phyloP scores from a whole-genome alignment of 1,139 yeast species.

The Yamadazyma siamensis region DNA sequence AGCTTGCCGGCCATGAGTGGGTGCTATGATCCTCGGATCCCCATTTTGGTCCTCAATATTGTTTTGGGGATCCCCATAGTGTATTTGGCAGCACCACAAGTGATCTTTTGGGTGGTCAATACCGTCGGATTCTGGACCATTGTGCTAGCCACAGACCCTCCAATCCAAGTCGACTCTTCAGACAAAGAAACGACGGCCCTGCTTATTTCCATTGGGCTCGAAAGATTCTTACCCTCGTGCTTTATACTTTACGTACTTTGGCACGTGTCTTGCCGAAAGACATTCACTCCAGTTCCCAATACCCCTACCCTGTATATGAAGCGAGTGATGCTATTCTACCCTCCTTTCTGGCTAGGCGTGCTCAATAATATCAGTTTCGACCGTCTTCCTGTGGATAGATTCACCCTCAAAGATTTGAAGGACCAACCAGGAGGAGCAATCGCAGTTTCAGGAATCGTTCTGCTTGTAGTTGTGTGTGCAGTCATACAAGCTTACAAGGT shows the following conservation, averaged over 20 bases:
- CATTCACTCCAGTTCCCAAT: conserved; percentile 26
- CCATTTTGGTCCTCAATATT: conserved; percentile 56
- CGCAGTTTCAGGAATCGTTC: conserved; percentile 54
- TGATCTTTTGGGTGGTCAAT: conserved; percentile 60
- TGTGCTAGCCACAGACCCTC: conserved; percentile 79
- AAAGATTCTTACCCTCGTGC: conserved; percentile 71
- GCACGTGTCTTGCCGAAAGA: conserved; percentile 46
- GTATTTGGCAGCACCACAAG: conserved; percentile 50
- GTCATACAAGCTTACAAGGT: conserved; percentile 72
- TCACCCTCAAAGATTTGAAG: conserved; percentile 66
- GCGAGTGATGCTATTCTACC: conserved; percentile 67
- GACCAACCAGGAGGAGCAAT: conserved; percentile 74
- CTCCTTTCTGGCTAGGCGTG: conserved; percentile 80
- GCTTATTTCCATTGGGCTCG: conserved; percentile 67
- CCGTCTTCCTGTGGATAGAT: conserved; percentile 79
- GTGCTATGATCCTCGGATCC: conserved; percentile 65
- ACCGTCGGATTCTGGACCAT: conserved; percentile 87
- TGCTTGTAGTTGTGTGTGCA: conserved; percentile 50
- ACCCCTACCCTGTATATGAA: conserved; percentile 41
- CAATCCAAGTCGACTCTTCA: conserved; percentile 53
- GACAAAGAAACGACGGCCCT: conserved; percentile 53
- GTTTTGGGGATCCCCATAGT: conserved; percentile 59
- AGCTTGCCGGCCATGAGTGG: conserved; percentile 28
- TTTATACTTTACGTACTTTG: conserved; percentile 75
- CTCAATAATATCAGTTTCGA: conserved; percentile 87